Evolutionary conservation across 2,329 filamentous ascomycete genomes (phyloP), one percentile per base, ranked within the genome.

Genomic region (Scopulariopsis brevicaulis): DNA sequence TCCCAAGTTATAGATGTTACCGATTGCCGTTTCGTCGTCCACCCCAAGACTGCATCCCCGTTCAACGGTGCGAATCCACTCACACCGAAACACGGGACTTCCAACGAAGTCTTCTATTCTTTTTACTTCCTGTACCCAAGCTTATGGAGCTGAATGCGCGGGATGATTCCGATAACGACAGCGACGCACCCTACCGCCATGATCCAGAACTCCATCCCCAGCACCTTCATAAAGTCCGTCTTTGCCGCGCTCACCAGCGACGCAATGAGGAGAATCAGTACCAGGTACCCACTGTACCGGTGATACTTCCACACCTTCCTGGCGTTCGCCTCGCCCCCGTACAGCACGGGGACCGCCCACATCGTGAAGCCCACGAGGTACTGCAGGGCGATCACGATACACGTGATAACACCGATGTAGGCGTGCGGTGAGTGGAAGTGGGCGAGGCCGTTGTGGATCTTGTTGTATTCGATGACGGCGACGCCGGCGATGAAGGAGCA

Each of bases 241-340:
- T 85, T 78, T 3, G 85, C 90, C 1, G 92, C 89, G 25, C 86
- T 85, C 54, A 80, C 75, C 46, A 96, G 80, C 0, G 92, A 94
- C 11, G 82, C 83, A 61, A 96, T 72, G 61, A 93, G 77, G 64
- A 95, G 65, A 55, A 86, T 66, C 57, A 93, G 73, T 59, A 92
- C 74, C 8, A 83, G 63, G 68, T 99, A 97, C 2, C 93, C 94
- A 24, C 78, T 80, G 57, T 81, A 73, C 34, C 93, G 83, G 70
- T 97, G 94, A 66, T 92, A 96, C 73, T 96, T 96, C 79, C 93
- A 97, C 50, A 96, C 70, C 25, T 77, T 77, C 78, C 92, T 95
- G 22, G 91, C 93, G 3, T 84, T 84, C 28, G 89, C 85, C 62
- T 86, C 84, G 58, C 89, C 84, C 5, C 92, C 92, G 65, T 93